phyloP scores from a whole-genome alignment of 2,329 filamentous ascomycete genomes.

The Lasiodiplodia hormozganensis region DNA sequence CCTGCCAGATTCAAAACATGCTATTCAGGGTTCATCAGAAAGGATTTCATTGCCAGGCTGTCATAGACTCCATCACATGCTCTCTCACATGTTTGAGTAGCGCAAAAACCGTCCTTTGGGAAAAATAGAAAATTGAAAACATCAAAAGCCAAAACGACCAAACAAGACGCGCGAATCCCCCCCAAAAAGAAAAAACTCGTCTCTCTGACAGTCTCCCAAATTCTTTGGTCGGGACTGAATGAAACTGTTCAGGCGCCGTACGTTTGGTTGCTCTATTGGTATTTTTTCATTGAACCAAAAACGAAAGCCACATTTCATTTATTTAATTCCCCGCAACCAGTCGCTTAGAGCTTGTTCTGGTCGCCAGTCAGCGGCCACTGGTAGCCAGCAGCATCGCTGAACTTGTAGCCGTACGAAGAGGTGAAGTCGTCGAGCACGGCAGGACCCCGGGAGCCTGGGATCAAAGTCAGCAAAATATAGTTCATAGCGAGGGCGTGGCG shows the following conservation, averaged over 20 bases:
- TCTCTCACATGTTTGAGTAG: slow-evolving; percentile 12
- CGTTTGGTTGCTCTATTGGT: slow-evolving; percentile 27
- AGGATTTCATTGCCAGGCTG: slow-evolving; percentile 15
- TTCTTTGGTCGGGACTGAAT: slow-evolving; percentile 10
- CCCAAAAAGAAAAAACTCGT: background rate
- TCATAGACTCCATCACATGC: slow-evolving; percentile 28
- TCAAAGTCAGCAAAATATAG: slow-evolving; percentile 31
- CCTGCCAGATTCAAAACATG: background rate
- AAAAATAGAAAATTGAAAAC: background rate
- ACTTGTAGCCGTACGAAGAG: slow-evolving; percentile 97
- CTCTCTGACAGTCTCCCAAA: slow-evolving; percentile 12
- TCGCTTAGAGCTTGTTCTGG: slow-evolving; percentile 78
- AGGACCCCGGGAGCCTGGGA: slow-evolving; percentile 90
- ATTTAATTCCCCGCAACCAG: background rate
- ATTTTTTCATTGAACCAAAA: slow-evolving; percentile 21
- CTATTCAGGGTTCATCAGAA: background rate
- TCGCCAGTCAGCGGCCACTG: slow-evolving; percentile 86
- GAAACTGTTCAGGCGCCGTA: slow-evolving; percentile 19
- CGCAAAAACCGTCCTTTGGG: slow-evolving; percentile 4
- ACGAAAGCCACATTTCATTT: slow-evolving; percentile 14
- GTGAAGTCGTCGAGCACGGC: slow-evolving; percentile 98
- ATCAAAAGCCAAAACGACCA: background rate
- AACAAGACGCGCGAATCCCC: background rate
- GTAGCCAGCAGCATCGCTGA: slow-evolving; percentile 88
- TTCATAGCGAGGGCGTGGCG: slow-evolving; percentile 9